Evolutionary conservation across 208 protist species (phyloP).

Genomic region (Crithidia brevicula): DNA sequence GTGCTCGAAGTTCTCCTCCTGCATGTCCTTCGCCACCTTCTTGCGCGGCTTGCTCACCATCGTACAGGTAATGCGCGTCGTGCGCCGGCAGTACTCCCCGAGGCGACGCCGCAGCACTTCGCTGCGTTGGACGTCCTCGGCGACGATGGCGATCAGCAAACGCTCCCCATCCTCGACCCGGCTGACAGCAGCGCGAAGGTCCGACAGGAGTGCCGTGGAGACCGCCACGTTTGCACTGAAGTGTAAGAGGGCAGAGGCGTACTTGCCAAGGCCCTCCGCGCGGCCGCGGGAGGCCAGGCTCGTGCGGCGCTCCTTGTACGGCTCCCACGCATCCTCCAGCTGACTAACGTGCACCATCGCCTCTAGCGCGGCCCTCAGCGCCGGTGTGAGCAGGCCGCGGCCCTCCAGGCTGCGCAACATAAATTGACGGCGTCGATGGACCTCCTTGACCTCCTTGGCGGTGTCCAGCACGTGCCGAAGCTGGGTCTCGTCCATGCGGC

Average conservation of each 20-base stretch:
- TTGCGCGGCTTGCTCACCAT: constrained; percentile 62
- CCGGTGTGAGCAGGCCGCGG: constrained; percentile 71
- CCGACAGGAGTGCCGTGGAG: constrained; percentile 31
- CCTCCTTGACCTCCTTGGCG: constrained; percentile 66
- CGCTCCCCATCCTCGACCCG: constrained; percentile 53
- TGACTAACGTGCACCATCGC: constrained; percentile 71
- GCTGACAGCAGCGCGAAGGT: constrained; percentile 26
- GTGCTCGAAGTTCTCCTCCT: constrained; percentile 49
- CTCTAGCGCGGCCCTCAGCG: constrained; percentile 44
- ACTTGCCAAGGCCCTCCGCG: constrained; percentile 70
- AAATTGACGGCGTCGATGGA: constrained; percentile 73
- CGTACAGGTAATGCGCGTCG: constrained; percentile 34
- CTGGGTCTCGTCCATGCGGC: constrained; percentile 64
- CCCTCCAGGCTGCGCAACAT: constrained; percentile 79
- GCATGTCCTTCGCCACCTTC: constrained; percentile 68
- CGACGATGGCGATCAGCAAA: constrained; percentile 63
- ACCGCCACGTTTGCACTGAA: constrained; percentile 15
- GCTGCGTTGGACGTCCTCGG: constrained; percentile 70
- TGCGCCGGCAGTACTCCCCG: constrained; percentile 44
- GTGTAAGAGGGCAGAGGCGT: constrained; percentile 50
- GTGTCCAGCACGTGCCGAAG: constrained; percentile 72
- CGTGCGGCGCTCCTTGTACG: constrained; percentile 78
- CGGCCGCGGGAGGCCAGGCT: constrained; percentile 76
- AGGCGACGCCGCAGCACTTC: constrained; percentile 50
- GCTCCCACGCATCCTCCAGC: constrained; percentile 87